Evolutionary conservation across 345 rosid species (phyloP), one percentile per base, ranked within the genome.

Genomic region (Firmiana major): DNA sequence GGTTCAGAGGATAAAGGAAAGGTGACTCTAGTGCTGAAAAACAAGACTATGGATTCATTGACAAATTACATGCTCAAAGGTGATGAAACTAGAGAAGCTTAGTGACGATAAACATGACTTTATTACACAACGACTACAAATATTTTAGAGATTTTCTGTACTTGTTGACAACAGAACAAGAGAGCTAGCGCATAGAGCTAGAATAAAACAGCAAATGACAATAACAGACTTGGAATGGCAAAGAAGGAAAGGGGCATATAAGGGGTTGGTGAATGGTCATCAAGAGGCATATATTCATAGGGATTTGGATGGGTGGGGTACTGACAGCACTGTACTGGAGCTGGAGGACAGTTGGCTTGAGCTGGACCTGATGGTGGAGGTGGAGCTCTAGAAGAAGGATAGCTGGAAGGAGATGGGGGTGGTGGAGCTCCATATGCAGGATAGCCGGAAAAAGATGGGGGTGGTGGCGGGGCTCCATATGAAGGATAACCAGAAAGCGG

Each of bases 241-340:
- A 80, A 12, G n/a, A 75, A 28, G 46, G 19, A 9, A 63, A 28
- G 9, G 19, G 82, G 71, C 7, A 66, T 46, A 53, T 22, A 42
- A 19, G 65, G 54, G n/a, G 46, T 7, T 22, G 66, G 24, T 40
- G 81, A 81, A 55, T 26, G 26, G 77, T 65, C 73, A 3, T 75
- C 75, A 3, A 26, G 55, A 5, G 81, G 81, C 1, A 54, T 1
- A 11, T 80, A 82, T 42, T 65, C 81, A 26, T 55, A 54, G 10
- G 78, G 71, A 73, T 36, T 51, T 42, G 87, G 77, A 76, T 73
- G 9, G 63, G 59, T 0, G 74, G 84, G 74, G 16, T 74, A 34
- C 7, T 43, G 51, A 77, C 85, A 82, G 79, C 85, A 83, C 81
- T 79, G 85, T 0, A 51, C 79, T 1, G 87, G 81, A 79, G 53